phyloP scores from a whole-genome alignment of 2,329 filamentous ascomycete genomes.

The Endothia cerciana region DNA sequence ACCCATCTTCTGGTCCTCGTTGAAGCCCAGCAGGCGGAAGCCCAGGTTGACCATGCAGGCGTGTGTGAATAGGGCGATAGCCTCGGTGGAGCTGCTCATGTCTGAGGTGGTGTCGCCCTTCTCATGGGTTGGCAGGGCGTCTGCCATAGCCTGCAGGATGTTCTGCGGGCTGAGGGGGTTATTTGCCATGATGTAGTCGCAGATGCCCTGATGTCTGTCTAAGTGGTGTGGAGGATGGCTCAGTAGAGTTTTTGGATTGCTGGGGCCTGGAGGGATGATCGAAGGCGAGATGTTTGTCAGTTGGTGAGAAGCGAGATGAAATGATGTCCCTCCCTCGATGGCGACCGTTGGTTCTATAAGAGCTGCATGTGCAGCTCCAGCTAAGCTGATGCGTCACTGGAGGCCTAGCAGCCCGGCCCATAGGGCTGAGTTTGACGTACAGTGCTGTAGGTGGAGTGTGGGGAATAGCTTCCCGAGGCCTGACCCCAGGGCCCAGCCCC shows the following conservation, averaged over 20 bases:
- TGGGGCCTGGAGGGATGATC: background rate
- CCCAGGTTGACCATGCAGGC: conserved; percentile 79
- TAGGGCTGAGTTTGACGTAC: conserved; percentile 22
- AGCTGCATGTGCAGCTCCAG: background rate
- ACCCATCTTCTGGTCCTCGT: conserved; percentile 79
- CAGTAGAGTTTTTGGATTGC: background rate
- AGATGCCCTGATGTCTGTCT: background rate
- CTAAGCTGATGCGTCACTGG: conserved; percentile 21
- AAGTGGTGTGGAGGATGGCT: background rate
- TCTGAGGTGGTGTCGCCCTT: conserved; percentile 60
- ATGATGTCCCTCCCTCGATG: too few relatives aligned
- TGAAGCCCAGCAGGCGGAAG: conserved; percentile 82
- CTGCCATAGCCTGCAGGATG: conserved; percentile 60
- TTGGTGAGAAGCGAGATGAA: background rate
- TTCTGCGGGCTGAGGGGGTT: conserved; percentile 48
- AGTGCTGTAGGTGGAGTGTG: conserved; percentile 8
- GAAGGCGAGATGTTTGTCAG: background rate
- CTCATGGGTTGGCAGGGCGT: conserved; percentile 60
- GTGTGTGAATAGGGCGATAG: conserved; percentile 81
- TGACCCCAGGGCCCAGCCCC: background rate
- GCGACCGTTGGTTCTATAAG: too few relatives aligned
- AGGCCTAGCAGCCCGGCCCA: conserved; percentile 16
- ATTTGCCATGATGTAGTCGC: conserved; percentile 18
- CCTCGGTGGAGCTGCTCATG: conserved; percentile 76
- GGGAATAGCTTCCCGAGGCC: conserved; percentile 11